A percentile compares a stretch with the other conserved stretches of the same genome.
Evolutionary conservation across 163 green algal genomes (phyloP).

Genomic region (Prototheca cutis): DNA sequence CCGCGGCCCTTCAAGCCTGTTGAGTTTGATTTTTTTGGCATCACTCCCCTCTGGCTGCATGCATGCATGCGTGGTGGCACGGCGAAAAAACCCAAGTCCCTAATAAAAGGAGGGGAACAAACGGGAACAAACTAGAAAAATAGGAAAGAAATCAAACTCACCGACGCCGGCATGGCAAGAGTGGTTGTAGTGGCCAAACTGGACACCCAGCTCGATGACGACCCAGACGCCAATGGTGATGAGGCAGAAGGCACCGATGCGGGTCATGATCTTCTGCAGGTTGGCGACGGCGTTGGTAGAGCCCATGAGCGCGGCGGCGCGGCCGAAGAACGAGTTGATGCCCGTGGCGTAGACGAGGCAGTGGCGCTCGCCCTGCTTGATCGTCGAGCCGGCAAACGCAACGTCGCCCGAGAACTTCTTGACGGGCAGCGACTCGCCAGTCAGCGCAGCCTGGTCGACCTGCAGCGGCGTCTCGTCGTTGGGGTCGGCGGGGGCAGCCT

Average conservation of each 20-base stretch:
- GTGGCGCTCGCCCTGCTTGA: conserved; percentile 66
- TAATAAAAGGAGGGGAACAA: not conserved
- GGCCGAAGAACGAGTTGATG: conserved; percentile 79
- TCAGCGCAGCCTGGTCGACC: conserved; percentile 85
- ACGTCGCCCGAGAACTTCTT: conserved; percentile 78
- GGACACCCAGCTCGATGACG: conserved; percentile 64
- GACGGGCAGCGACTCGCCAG: conserved; percentile 80
- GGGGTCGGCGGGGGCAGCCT: conserved; percentile 7
- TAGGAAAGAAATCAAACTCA: conserved; percentile 19
- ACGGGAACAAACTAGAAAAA: not conserved
- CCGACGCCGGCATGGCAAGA: conserved; percentile 52
- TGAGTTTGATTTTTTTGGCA: conserved; percentile 3
- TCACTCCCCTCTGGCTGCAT: not conserved
- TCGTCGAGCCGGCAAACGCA: conserved; percentile 68
- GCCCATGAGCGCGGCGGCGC: conserved; percentile 49
- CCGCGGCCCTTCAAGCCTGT: not conserved
- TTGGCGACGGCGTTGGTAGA: conserved; percentile 65
- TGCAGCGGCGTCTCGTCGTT: conserved; percentile 61
- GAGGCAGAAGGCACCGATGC: conserved; percentile 53
- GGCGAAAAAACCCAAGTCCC: no score
- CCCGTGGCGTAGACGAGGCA: conserved; percentile 55
- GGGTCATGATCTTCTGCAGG: conserved; percentile 57
- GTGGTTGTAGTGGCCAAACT: conserved; percentile 64
- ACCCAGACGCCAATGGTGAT: conserved; percentile 66
- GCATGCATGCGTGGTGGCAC: no score